Conservation (phyloP, 1,139 yeast genomes). For the Yamadazyma songkhlaensis region DNA sequence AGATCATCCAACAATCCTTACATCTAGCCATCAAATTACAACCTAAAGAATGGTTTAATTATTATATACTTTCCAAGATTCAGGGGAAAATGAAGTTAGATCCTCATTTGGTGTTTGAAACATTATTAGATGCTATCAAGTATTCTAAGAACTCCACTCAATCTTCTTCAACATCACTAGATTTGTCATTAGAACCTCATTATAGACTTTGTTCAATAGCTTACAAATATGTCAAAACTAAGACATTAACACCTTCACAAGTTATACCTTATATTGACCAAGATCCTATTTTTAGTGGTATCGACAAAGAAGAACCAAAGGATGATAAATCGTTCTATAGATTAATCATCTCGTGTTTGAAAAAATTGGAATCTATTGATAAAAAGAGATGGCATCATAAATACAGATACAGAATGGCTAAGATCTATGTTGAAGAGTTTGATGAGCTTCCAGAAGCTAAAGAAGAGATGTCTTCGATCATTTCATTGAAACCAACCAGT, state of each 20-base stretch:
- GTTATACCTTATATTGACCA: constrained; percentile 39
- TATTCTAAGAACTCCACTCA: constrained; percentile 19
- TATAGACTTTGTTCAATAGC: constrained; percentile 58
- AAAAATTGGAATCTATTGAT: constrained; percentile 51
- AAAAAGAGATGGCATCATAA: constrained; percentile 92
- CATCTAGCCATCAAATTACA: constrained; percentile 42
- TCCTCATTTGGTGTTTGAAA: constrained; percentile 30
- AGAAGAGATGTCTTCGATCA: constrained; percentile 59
- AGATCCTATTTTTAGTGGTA: constrained; percentile 20
- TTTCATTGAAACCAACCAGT: constrained; percentile 64
- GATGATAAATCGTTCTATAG: constrained; percentile 24
- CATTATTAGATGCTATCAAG: constrained; percentile 33
- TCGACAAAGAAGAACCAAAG: constrained; percentile 5
- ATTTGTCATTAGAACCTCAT: constrained; percentile 67
- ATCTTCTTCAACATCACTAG: constrained; percentile 14
- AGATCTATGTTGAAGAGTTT: constrained; percentile 54
- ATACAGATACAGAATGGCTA: constrained; percentile 74
- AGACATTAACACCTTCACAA: constrained; percentile 25
- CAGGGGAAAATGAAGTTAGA: constrained; percentile 45
- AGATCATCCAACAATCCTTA: constrained; percentile 38
- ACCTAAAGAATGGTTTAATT: constrained; percentile 59
- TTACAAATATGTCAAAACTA: constrained; percentile 52
- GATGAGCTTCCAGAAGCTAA: constrained; percentile 53
- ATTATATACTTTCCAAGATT: constrained; percentile 59
- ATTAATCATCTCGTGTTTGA: constrained; percentile 25